Evolutionary conservation across 768 basidiomycete genomes (phyloP), one percentile per base, ranked within the genome.

Genomic region (Sarcodon sp.): DNA sequence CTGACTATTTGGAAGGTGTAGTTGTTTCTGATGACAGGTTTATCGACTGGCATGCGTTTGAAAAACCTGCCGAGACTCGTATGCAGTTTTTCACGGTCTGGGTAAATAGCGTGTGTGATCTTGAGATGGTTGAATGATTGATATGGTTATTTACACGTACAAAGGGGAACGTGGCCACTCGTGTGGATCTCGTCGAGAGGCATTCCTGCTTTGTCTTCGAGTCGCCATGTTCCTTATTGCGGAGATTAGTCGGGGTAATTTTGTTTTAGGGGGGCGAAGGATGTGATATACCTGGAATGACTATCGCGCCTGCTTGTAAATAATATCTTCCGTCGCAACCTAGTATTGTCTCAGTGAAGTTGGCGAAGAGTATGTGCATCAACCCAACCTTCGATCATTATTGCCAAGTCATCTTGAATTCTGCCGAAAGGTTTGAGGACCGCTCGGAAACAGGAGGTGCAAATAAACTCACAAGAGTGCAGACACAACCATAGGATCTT

Each of bases 181-280:
- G 67, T 62, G 62, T 88, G 85, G 38, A 87, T 86, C 47, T 85
- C 78, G 47, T 85, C 79, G 35, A 87, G 65, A 16, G 78, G 68
- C 55, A 79, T 66, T 6, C 85, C 87, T 47, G 84, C 75, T 65
- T 87, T 87, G 63, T 87, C 84, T 53, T 72, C 59, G 64, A 87
- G 69, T 13, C 84, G 71, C 87, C 86, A 87, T 52, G 76, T 80
- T 18, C 86, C 86, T 83, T 56, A 37, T 33, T n/a, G 21, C 21
- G 4, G 21, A 27, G 21, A 27, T 27, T 27, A 51, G 38, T 51
- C 48, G 50, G 51, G 4, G 35, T 16, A 45, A 44, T 33, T 36
- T 51, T 31, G n/a, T 47, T 16, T 16, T n/a, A 13, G 21, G n/a
- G 13, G 37, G 16, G 31, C 8, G 39, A 3, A 13, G 18, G 34